These are phyloP conservation scores for Yamagishiella unicocca DNA, from an alignment of 139 green algal species.

Conservation along the genomic window DNA sequence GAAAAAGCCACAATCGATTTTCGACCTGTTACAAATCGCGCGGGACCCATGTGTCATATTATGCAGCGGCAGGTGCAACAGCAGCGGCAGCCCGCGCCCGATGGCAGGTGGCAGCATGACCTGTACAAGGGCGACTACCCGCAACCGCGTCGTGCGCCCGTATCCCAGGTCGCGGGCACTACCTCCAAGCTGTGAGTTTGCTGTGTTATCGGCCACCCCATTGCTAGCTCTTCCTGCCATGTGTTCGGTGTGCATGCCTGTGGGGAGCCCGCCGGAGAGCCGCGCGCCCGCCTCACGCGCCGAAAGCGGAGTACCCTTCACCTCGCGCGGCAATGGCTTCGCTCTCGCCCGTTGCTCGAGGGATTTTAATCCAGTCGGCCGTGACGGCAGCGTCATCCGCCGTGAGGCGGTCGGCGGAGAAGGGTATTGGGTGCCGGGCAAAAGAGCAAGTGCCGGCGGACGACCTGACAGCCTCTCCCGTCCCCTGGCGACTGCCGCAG, in stretches of 20 bases:
- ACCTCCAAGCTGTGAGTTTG: slow-evolving; percentile 44
- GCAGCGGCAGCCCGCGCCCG: slow-evolving; percentile 15
- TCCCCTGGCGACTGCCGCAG: slow-evolving; percentile 42
- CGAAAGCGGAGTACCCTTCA: too few relatives aligned
- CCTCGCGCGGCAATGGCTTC: too few relatives aligned
- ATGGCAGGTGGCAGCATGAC: slow-evolving; percentile 42
- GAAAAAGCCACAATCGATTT: too few relatives aligned
- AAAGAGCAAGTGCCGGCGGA: not conserved
- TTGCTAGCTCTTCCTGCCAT: not conserved
- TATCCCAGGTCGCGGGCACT: too few relatives aligned
- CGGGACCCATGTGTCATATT: not conserved
- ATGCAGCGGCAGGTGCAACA: not conserved
- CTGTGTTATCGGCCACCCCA: not conserved
- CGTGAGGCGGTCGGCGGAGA: not conserved
- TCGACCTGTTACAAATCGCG: too few relatives aligned
- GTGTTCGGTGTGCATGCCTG: not conserved
- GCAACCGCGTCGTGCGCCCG: not conserved
- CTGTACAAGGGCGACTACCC: slow-evolving; percentile 14
- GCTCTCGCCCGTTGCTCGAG: too few relatives aligned
- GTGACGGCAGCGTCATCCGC: too few relatives aligned
- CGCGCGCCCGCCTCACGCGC: too few relatives aligned
- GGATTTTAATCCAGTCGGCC: too few relatives aligned
- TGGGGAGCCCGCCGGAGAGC: not conserved
- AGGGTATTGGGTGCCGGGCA: not conserved
- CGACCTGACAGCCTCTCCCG: slow-evolving; percentile 27